phyloP scores from a whole-genome alignment of 2,329 filamentous ascomycete species.

The Sarocladium brachiariae region DNA sequence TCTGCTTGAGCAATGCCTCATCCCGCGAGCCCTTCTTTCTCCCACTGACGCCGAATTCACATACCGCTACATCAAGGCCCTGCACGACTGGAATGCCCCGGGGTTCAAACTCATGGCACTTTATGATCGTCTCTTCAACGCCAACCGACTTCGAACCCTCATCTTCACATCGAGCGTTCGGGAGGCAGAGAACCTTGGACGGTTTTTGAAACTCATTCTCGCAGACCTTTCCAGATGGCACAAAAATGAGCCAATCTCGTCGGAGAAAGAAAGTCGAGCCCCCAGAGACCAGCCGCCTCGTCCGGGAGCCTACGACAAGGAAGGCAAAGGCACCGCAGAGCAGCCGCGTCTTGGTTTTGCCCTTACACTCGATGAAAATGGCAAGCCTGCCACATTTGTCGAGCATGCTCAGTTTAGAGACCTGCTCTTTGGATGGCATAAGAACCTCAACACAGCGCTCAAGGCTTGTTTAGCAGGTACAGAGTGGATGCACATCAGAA shows the following conservation, averaged over 20 bases:
- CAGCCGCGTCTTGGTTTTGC: slow-evolving; percentile 70
- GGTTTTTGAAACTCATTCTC: slow-evolving; percentile 77
- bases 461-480: slow-evolving; percentile 73
- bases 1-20: slow-evolving; percentile 81
- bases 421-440: slow-evolving; percentile 85
- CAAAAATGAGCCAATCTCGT: slow-evolving; percentile 54
- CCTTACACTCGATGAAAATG: slow-evolving; percentile 57
- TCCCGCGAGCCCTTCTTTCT: slow-evolving; percentile 81
- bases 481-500: slow-evolving; percentile 97
- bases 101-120: slow-evolving; percentile 83
- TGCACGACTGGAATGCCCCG: slow-evolving; percentile 77
- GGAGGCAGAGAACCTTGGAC: slow-evolving; percentile 88
- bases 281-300: slow-evolving; percentile 44
- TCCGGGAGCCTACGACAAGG: slow-evolving; percentile 74
- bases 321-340: slow-evolving; percentile 51
- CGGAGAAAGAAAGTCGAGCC: slow-evolving; percentile 21
- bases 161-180: slow-evolving; percentile 87
- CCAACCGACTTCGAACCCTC: slow-evolving; percentile 71
- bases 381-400: slow-evolving; percentile 63
- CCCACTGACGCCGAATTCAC: slow-evolving; percentile 83
- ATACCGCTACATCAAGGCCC: slow-evolving; percentile 77
- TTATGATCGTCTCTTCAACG: slow-evolving; percentile 76
- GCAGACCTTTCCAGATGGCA: slow-evolving; percentile 82
- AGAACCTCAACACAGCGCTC: slow-evolving; percentile 69
- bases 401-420: slow-evolving; percentile 83